Evolutionary conservation across 768 basidiomycete species (phyloP).

Genomic region (Paxillus ammoniavirescens): DNA sequence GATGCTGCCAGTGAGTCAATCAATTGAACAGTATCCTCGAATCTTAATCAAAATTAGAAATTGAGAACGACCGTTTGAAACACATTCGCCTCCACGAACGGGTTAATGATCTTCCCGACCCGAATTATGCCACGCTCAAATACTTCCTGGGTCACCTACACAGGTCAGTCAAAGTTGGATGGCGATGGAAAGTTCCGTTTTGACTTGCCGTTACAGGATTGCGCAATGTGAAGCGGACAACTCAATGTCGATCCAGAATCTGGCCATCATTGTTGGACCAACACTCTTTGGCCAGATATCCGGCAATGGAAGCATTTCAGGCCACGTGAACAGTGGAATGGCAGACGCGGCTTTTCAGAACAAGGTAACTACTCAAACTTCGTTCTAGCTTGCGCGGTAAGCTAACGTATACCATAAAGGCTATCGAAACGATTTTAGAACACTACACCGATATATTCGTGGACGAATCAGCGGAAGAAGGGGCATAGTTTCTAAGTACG

Average conservation of each 20-base stretch:
- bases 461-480: constrained; percentile 65
- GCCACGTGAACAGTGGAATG: constrained; percentile 53
- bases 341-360: constrained; percentile 73
- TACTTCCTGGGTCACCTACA: constrained; percentile 93
- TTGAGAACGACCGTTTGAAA: constrained; percentile 91
- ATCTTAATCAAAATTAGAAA: constrained; percentile 45
- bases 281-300: constrained; percentile 84
- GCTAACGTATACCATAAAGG: constrained; percentile 44
- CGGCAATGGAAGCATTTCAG: constrained; percentile 39
- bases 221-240: constrained; percentile 73
- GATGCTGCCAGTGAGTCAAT: constrained; percentile 84
- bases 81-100: constrained; percentile 96
- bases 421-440: constrained; percentile 91
- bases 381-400: background rate
- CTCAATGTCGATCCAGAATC: constrained; percentile 90
- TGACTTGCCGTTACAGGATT: constrained; percentile 52
- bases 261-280: constrained; percentile 98
- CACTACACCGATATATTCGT: constrained; percentile 97
- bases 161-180: constrained; percentile 47
- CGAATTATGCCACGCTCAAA: constrained; percentile 98
- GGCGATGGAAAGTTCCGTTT: background rate
- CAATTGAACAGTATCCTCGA: background rate
- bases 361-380: constrained; percentile 41
- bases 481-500: constrained; percentile 14
- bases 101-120: constrained; percentile 95